These are phyloP conservation scores for Amanita inopinata DNA, from an alignment of 768 basidiomycete species.

Conservation along the genomic window DNA sequence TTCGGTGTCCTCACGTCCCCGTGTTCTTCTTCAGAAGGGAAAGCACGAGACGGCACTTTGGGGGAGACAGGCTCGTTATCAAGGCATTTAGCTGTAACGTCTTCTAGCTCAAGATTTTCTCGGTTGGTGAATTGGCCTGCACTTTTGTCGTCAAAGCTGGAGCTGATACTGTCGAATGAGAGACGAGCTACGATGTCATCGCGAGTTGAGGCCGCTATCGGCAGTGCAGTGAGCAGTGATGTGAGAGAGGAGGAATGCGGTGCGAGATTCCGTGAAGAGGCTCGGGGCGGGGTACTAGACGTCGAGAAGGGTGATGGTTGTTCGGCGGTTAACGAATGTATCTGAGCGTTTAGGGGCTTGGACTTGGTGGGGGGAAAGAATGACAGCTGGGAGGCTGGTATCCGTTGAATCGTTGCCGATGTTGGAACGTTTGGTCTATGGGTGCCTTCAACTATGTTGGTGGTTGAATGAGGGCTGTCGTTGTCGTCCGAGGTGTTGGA, in stretches of 20 bases:
- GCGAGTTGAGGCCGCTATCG: constrained; percentile 42
- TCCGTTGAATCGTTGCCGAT: constrained; percentile 26
- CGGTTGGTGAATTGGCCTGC: background rate
- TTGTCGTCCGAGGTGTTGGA: constrained; percentile 7
- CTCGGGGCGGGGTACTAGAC: constrained; percentile 11
- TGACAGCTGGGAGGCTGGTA: constrained; percentile 42
- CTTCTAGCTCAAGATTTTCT: constrained; percentile 7
- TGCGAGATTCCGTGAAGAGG: constrained; percentile 19
- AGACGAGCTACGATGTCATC: constrained; percentile 46
- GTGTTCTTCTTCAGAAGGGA: background rate
- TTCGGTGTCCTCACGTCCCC: background rate
- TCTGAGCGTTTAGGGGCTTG: constrained; percentile 11
- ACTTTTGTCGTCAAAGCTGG: constrained; percentile 27
- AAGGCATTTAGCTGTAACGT: background rate
- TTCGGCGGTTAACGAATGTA: constrained; percentile 11
- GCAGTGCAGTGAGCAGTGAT: constrained; percentile 36
- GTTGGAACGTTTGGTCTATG: background rate
- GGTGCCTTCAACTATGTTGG: background rate
- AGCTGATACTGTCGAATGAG: constrained; percentile 42
- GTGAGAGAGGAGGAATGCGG: constrained; percentile 28
- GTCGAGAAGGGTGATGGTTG: constrained; percentile 4
- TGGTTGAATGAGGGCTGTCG: constrained; percentile 8
- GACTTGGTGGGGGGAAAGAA: constrained; percentile 40
- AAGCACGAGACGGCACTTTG: too few relatives aligned
- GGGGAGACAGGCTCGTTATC: too few relatives aligned